Base-by-base conservation (phyloP, 495 filamentous ascomycete genomes). In the Paragyromitra xinjiangensis region DNA sequence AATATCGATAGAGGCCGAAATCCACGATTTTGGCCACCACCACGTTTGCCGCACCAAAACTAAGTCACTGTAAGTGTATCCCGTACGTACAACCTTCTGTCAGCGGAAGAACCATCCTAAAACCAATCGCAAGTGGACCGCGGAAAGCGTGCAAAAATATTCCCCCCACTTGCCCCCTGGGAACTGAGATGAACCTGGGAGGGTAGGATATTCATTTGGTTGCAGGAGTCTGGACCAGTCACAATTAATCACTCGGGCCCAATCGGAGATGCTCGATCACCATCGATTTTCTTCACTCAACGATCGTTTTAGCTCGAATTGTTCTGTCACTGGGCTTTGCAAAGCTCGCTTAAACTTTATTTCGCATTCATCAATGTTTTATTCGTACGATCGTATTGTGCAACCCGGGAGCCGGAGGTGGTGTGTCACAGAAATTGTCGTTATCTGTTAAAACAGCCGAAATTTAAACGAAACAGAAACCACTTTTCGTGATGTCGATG, bases 241-340 rank as follows among this genome's bases (percentile, higher is more conserved):
- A 74, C 44, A 42, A 29, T 7, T 12, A 59, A 48, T 69, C 71
- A 74, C 71, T 74, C 64, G 40, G 14, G 19, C 3, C 71, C 42
- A 61, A 69, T 69, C 71, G 64, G 64, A 74, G 71, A 69, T 69
- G 62, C 71, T 42, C 53, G 64, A 74, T 61, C 40, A 48, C n/a
- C 71, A 74, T 74, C 64, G 64, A 40, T 1, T 8, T 39, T 74
- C 29, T 61, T 62, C 42, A 48, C 51, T 74, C 11, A 51, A 51
- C 64, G 42, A 74, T 51, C 71, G 39, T 73, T 73, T 55, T 58
- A 34, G 24, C 42, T 29, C 26, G 39, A 39, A 19, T 44, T 45
- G 9, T 29, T 22, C 22, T 34, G 45, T 48, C 48, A 5, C 14
- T 69, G 19, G 50, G 48, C 53, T 44, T 45, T 63, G 5, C 22